phyloP scores from a whole-genome alignment of 495 filamentous ascomycete genomes.

The Neurospora sublineolata region DNA sequence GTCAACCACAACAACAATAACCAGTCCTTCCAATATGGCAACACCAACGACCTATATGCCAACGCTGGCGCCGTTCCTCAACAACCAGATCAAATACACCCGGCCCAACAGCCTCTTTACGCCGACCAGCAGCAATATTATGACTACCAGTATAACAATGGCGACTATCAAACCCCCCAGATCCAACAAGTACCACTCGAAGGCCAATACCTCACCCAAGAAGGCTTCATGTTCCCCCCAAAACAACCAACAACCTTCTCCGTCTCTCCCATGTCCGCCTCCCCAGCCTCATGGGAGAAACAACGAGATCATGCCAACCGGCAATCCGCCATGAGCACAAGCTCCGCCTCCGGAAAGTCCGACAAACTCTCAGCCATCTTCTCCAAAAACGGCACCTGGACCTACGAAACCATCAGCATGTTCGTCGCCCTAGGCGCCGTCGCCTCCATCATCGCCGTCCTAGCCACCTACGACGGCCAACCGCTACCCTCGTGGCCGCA shows the following conservation, averaged over 20 bases:
- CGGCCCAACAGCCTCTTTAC: neutral
- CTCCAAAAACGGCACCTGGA: conserved; percentile 10
- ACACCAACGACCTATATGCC: neutral
- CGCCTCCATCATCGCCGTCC: conserved; percentile 26
- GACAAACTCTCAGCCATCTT: neutral
- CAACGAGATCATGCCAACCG: neutral
- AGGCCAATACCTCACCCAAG: neutral
- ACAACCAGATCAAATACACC: neutral
- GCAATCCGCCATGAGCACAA: neutral
- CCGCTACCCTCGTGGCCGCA: conserved; percentile 34
- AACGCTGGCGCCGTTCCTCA: neutral
- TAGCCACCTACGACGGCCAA: conserved; percentile 28
- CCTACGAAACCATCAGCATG: conserved; percentile 11
- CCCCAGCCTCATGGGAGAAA: neutral
- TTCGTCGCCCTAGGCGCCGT: conserved; percentile 8
- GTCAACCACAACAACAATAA: neutral
- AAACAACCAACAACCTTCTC: neutral
- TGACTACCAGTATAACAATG: neutral
- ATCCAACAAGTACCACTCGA: neutral
- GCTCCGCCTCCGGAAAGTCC: neutral
- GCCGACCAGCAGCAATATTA: neutral
- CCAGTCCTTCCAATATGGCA: neutral
- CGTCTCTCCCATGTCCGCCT: neutral
- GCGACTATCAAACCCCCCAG: neutral
- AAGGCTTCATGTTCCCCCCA: neutral